These are phyloP conservation scores for Lipomyces spencermartinsiae DNA, from an alignment of 805 yeast species.

Conservation along the genomic window DNA sequence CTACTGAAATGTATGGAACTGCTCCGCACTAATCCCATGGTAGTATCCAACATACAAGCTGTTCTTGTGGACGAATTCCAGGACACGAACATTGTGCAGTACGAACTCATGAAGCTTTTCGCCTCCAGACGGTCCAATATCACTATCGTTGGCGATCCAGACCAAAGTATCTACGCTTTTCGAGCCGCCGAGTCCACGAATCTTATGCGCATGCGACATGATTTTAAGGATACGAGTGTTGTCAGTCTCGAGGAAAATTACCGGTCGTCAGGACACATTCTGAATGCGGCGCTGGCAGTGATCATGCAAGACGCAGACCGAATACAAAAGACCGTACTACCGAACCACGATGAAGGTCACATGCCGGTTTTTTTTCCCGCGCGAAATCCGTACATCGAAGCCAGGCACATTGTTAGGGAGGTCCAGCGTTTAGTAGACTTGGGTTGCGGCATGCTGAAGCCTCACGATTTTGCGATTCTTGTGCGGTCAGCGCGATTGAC, in stretches of 20 bases:
- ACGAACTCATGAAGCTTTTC: slow-evolving; percentile 65
- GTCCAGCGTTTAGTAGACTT: slow-evolving; percentile 55
- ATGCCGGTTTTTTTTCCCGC: slow-evolving; percentile 49
- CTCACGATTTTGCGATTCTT: slow-evolving; percentile 73
- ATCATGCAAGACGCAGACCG: slow-evolving; percentile 62
- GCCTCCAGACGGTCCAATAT: slow-evolving; percentile 59
- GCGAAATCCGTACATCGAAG: slow-evolving; percentile 58
- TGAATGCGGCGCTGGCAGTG: slow-evolving; percentile 66
- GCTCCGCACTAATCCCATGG: slow-evolving; percentile 52
- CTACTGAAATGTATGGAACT: slow-evolving; percentile 62
- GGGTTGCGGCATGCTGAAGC: slow-evolving; percentile 53
- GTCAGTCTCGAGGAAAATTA: slow-evolving; percentile 72
- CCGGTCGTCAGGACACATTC: slow-evolving; percentile 73
- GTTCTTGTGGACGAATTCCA: slow-evolving; percentile 94
- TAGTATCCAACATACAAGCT: slow-evolving; percentile 62
- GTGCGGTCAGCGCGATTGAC: slow-evolving; percentile 70
- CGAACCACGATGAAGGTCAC: slow-evolving; percentile 25
- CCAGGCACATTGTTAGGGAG: slow-evolving; percentile 62
- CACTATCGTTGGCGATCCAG: slow-evolving; percentile 95
- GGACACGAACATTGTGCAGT: slow-evolving; percentile 82
- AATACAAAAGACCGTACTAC: slow-evolving; percentile 26
- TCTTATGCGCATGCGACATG: slow-evolving; percentile 60
- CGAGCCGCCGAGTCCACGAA: slow-evolving; percentile 77
- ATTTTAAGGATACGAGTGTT: slow-evolving; percentile 47
- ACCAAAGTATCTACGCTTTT: slow-evolving; percentile 91